A percentile compares a stretch with the other conserved stretches of the same genome.
phyloP scores from a whole-genome alignment of 768 basidiomycete species.

The Podaxis pistillaris region DNA sequence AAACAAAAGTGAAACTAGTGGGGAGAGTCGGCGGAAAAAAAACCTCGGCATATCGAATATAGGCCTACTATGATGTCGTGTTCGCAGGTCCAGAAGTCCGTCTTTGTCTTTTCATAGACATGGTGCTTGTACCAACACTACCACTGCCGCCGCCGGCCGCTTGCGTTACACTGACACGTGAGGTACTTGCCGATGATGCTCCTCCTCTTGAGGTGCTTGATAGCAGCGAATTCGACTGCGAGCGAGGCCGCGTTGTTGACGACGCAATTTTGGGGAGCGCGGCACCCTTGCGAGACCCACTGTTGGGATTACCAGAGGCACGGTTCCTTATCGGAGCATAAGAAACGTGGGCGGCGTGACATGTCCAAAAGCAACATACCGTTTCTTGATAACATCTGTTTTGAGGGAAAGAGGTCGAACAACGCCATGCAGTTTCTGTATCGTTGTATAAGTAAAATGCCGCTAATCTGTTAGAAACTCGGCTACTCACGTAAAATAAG shows the following conservation, averaged over 20 bases:
- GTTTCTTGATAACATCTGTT: conserved; percentile 97
- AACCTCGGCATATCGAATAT: conserved; percentile 2
- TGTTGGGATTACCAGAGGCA: conserved; percentile 71
- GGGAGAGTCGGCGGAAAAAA: conserved; percentile 17
- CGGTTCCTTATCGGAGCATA: conserved; percentile 57
- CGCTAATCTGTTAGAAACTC: conserved; percentile 7
- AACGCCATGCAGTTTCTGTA: conserved; percentile 92
- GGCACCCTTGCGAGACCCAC: conserved; percentile 63
- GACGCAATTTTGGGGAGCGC: conserved; percentile 74
- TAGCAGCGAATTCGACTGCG: conserved; percentile 61
- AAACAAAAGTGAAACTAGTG: conserved; percentile 6
- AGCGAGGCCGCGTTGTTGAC: conserved; percentile 69
- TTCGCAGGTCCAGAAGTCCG: conserved; percentile 61
- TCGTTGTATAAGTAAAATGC: conserved; percentile 11
- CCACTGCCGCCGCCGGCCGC: conserved; percentile 28
- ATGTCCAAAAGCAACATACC: conserved; percentile 40
- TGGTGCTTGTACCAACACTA: conserved; percentile 26
- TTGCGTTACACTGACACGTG: conserved; percentile 21
- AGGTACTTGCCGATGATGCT: conserved; percentile 28
- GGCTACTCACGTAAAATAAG: conserved; percentile 77
- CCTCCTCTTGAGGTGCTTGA: conserved; percentile 44
- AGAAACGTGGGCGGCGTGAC: background rate
- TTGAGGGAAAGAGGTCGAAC: conserved; percentile 92
- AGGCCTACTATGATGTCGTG: conserved; percentile 19
- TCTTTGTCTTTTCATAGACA: conserved; percentile 77